Conservation (phyloP, 73 alveolate genomes). For the Tetrahymena thermophila region DNA sequence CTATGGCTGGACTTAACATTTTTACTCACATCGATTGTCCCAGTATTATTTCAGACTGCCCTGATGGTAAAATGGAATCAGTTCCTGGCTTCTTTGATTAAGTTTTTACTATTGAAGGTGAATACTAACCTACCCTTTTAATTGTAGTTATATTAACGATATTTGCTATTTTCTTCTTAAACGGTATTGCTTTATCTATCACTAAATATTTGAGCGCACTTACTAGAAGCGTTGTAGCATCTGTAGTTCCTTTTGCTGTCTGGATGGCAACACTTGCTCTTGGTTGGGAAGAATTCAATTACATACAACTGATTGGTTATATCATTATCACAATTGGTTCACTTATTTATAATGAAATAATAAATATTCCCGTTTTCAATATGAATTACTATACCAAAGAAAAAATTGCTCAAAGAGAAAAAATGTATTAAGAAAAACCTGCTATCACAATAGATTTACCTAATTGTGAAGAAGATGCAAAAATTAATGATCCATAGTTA, state of each 20-base stretch:
- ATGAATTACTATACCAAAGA: not conserved
- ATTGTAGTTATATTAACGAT: constrained; percentile 28
- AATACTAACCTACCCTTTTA: constrained; percentile 7
- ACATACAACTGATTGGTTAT: constrained; percentile 82
- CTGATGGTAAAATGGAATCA: constrained; percentile 9
- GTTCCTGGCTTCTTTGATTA: constrained; percentile 50
- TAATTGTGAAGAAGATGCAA: not conserved
- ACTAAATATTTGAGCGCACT: constrained; percentile 79
- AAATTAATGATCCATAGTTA: not conserved
- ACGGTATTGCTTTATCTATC: constrained; percentile 69
- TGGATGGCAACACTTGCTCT: constrained; percentile 71
- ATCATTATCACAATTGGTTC: constrained; percentile 75
- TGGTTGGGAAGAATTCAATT: constrained; percentile 72
- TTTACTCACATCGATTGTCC: constrained; percentile 62
- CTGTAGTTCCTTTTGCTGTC: constrained; percentile 70
- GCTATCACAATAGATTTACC: not conserved
- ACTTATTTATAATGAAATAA: constrained; percentile 78
- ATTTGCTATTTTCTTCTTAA: constrained; percentile 58
- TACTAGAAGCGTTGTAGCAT: constrained; percentile 71
- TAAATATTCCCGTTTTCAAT: not conserved
- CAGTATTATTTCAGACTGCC: constrained; percentile 1
- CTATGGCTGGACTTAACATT: constrained; percentile 55
- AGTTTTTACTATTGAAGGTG: constrained; percentile 48
- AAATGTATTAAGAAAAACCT: not conserved
- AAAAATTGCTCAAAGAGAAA: not conserved